Conservation (phyloP, 257 asterid genomes). For the Solanum infundibuliforme region DNA sequence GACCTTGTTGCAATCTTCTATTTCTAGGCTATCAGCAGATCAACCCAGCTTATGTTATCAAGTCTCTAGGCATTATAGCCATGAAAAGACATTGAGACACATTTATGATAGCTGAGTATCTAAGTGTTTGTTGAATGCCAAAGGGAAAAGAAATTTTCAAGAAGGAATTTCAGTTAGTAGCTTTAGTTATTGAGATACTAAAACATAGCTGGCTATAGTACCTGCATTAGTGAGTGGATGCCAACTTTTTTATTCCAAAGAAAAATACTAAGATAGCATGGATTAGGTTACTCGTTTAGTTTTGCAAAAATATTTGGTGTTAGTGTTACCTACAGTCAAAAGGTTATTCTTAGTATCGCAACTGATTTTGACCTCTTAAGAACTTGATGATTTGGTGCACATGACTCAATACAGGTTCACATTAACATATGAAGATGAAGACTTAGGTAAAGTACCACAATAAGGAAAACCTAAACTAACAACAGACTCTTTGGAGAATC, state of each 20-base stretch:
- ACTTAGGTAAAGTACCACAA: not conserved
- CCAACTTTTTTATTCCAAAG: not conserved
- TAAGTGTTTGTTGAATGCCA: not conserved
- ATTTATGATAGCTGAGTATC: not conserved
- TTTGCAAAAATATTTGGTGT: not conserved
- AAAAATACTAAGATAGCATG: not conserved
- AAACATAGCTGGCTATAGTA: not conserved
- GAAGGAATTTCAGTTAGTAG: not conserved
- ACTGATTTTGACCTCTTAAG: not conserved
- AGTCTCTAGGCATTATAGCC: not conserved
- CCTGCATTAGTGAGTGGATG: not conserved
- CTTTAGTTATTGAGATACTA: not conserved
- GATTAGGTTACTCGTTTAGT: not conserved
- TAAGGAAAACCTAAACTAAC: not conserved
- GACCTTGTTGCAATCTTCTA: not conserved
- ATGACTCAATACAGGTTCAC: not conserved
- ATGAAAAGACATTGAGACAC: not conserved
- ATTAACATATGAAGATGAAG: not conserved
- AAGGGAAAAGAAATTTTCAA: not conserved
- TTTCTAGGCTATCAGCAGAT: not conserved
- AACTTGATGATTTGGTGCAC: not conserved
- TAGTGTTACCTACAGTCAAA: not conserved
- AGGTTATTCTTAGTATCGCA: not conserved
- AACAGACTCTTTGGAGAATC: not conserved
- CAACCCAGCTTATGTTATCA: not conserved